Conservation (phyloP, 345 rosid species). For the Gossypium herbaceum region DNA sequence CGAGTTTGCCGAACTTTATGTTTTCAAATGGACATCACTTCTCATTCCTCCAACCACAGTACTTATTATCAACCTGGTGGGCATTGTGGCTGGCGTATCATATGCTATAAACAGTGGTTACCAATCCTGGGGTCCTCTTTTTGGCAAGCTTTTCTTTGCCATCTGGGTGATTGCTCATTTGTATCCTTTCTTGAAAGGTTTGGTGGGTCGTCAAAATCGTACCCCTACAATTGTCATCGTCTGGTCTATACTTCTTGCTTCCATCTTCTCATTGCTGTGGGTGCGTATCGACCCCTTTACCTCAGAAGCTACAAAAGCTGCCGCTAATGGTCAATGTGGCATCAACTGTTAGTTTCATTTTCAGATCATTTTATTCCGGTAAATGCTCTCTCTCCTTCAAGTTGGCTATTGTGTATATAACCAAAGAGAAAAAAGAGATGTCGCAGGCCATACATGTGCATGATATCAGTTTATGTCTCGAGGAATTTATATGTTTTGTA, state of each 20-base stretch:
- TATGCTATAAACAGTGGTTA: conserved; percentile 95
- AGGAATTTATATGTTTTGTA: not conserved
- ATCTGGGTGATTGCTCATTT: conserved; percentile 96
- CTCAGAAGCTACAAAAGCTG: conserved; percentile 36
- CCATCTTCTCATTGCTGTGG: conserved; percentile 97
- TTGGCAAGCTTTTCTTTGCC: conserved; percentile 95
- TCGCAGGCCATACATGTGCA: not conserved
- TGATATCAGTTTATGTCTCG: not conserved
- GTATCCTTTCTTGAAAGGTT: conserved; percentile 98
- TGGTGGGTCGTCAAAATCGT: conserved; percentile 91
- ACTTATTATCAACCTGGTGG: conserved; percentile 79
- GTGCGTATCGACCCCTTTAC: conserved; percentile 92
- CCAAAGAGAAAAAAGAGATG: not conserved
- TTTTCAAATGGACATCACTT: conserved; percentile 98
- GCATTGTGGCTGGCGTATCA: conserved; percentile 95
- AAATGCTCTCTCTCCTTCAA: conserved; percentile 10
- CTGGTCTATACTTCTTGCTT: conserved; percentile 96
- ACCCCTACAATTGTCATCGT: conserved; percentile 98
- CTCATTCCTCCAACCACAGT: conserved; percentile 97
- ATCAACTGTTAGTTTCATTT: conserved; percentile 39
- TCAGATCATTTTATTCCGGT: not conserved
- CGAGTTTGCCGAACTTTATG: conserved; percentile 92
- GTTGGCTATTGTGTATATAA: conserved; percentile 27
- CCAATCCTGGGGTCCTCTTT: conserved; percentile 99
- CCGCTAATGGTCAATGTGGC: conserved; percentile 68